Conservation (phyloP, 345 rosid genomes). For the Adansonia digitata region DNA sequence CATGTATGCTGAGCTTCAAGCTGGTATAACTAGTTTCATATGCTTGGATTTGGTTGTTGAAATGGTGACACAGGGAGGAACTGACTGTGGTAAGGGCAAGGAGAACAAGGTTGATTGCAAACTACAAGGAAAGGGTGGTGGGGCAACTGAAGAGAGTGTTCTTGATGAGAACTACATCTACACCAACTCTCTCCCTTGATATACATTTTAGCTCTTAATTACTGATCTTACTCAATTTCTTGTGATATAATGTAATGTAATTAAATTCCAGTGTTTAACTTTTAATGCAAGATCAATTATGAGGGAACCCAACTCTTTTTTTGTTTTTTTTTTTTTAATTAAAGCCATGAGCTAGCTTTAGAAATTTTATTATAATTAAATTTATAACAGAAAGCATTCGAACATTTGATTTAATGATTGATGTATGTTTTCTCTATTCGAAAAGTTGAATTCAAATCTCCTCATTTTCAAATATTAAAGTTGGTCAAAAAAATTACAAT, state of each 20-base stretch:
- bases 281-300: neutral
- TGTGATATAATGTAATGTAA: neutral
- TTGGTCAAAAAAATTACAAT: no score
- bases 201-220: neutral
- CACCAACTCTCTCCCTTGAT: conserved; percentile 12
- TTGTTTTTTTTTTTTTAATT: neutral
- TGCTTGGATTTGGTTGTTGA: neutral
- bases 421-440: no score
- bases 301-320: neutral
- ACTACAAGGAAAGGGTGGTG: conserved; percentile 15
- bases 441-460: no score
- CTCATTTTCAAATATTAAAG: no score
- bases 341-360: neutral
- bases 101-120: conserved; percentile 12
- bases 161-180: conserved; percentile 25
- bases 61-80: conserved; percentile 1
- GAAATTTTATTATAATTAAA: no score
- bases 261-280: neutral
- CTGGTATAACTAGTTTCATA: neutral
- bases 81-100: conserved; percentile 4
- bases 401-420: no score
- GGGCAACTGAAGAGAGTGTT: conserved; percentile 9
- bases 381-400: no score
- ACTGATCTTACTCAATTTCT: neutral
- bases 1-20: no score